Base-by-base conservation (phyloP, 306 rosid genomes). In the Urtica urens region DNA sequence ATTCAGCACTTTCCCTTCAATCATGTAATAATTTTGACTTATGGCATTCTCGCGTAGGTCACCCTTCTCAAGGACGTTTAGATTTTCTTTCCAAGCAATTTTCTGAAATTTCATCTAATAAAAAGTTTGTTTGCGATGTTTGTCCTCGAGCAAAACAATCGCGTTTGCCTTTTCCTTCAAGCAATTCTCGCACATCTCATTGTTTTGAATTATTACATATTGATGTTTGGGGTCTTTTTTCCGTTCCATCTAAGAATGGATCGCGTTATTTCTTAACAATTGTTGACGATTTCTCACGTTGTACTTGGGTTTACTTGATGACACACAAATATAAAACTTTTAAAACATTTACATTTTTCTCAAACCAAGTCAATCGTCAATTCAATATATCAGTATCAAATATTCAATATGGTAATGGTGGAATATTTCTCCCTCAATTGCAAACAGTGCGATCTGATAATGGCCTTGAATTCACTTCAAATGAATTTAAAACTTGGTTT, bases 171-270 rank as follows among this genome's bases (percentile, higher is more conserved):
- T 41, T 55, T 42, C 1, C 40, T 26, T 2, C 3, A 27, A 41
- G 51, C 19, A 17, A 23, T 1, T 17, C 11, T 41, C 13, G 21
- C 11, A 38, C 51, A 38, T 19, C 23, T 34, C 22, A 23, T 20
- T 35, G 43, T 2, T 58, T 47, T 47, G 38, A 33, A 12, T 23
- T 34, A 17, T 18, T 46, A 3, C 64, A 46, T n/a, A 11, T 24
- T 58, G 55, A 58, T 1, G 25, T 58, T 34, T 46, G 48, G 47
- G 64, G 64, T 20, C 31, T 38, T 1, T 28, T 31, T 5, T 29
- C 2, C 5, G 9, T 12, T 5, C 31, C 20, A 3, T 23, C 47
- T 6, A 20, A 23, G 10, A 21, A 27, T 15, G 55, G 55, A 1
- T 37, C 53, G 10, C 34, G 4, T 3, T 58, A 10, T 1, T 58